phyloP scores from a whole-genome alignment of 495 filamentous ascomycete species.

The Podospora tetraspora region DNA sequence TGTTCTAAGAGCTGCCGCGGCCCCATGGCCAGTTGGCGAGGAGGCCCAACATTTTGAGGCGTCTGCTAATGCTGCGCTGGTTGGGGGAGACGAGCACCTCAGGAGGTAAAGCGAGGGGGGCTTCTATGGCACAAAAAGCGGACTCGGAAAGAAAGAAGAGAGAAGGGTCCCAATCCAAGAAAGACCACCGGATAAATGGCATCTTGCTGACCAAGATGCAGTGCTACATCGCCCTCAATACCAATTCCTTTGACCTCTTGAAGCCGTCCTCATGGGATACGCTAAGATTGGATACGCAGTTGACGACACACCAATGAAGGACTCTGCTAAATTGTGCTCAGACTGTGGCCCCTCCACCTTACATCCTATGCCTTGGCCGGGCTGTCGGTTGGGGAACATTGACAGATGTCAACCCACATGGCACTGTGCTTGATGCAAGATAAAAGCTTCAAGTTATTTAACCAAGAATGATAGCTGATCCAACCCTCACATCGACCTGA shows the following conservation, averaged over 20 bases:
- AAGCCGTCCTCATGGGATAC: not conserved
- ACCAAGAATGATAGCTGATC: not conserved
- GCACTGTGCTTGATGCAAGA: not conserved
- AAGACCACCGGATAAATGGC: not conserved
- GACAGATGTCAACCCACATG: not conserved
- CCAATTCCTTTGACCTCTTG: not conserved
- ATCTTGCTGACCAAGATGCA: not conserved
- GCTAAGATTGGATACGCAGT: not conserved
- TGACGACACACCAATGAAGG: not conserved
- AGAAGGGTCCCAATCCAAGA: not conserved
- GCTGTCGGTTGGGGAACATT: not conserved
- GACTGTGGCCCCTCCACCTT: not conserved
- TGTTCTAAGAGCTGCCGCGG: not conserved
- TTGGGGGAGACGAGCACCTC: not conserved
- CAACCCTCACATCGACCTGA: not conserved
- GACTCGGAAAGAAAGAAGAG: not conserved
- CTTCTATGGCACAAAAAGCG: not conserved
- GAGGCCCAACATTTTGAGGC: not conserved
- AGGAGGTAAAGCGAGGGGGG: not conserved
- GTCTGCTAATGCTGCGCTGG: too few relatives aligned
- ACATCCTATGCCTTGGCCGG: not conserved
- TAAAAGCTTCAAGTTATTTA: not conserved
- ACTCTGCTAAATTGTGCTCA: not conserved
- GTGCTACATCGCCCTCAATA: not conserved
- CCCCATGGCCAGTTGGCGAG: not conserved